Conservation (phyloP, 192 early-diverging fungal genomes). For the Coemansia sp. region DNA sequence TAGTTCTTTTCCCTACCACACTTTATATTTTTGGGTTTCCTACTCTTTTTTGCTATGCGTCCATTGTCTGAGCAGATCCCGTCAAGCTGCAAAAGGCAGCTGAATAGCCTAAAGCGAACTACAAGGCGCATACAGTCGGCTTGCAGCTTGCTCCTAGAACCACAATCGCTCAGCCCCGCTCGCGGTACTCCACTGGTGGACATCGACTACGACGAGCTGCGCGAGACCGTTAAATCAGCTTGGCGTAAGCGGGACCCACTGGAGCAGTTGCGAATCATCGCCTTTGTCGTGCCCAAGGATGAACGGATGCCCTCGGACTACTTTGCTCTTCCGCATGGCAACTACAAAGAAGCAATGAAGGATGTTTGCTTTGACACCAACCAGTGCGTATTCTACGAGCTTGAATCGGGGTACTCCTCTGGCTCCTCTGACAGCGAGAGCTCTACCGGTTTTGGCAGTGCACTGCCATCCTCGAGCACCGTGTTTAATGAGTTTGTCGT, state of each 20-base stretch:
- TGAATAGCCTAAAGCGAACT: background rate
- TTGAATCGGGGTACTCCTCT: constrained; percentile 11
- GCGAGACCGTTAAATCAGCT: constrained; percentile 27
- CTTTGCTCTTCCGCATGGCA: constrained; percentile 3
- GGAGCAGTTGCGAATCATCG: constrained; percentile 20
- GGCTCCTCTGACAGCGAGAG: background rate
- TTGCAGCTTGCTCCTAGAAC: background rate
- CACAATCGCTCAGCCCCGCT: background rate
- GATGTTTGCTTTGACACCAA: background rate
- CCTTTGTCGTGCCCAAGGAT: constrained; percentile 23
- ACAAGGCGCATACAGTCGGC: background rate
- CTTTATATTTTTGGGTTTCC: background rate
- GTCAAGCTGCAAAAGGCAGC: background rate
- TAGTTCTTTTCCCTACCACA: background rate
- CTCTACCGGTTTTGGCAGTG: background rate
- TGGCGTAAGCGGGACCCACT: constrained; percentile 27
- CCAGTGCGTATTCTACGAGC: constrained; percentile 32
- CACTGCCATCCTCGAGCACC: background rate
- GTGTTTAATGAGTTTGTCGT: constrained; percentile 41
- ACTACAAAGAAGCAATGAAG: constrained; percentile 20
- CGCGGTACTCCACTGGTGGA: background rate
- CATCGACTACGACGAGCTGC: constrained; percentile 35
- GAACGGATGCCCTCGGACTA: constrained; percentile 14
- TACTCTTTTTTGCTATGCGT: background rate
- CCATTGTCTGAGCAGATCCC: background rate